Percentiles rank a stretch among this genome's conserved stretches.
These are phyloP conservation scores for Cronartium ribicola DNA, from an alignment of 1,284 basidiomycete genomes.

Conservation along the genomic window DNA sequence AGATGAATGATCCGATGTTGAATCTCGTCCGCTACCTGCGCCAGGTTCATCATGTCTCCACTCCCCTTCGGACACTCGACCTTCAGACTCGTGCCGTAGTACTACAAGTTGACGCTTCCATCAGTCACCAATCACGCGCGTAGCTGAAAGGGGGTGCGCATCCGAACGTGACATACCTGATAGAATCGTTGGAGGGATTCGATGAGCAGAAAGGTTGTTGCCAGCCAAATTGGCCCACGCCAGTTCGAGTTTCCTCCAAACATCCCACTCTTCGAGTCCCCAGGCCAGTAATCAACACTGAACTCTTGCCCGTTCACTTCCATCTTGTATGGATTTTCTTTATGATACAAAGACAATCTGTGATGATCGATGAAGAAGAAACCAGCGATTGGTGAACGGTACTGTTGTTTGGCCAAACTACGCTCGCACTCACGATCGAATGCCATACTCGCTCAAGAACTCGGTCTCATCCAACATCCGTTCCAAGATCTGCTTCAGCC, in stretches of 20 bases:
- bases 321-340: conserved; percentile 90
- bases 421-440: conserved; percentile 70
- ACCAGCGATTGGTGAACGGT: conserved; percentile 5
- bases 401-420: not conserved
- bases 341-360: conserved; percentile 80
- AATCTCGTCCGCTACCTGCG: conserved; percentile 88
- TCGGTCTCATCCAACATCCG: conserved; percentile 97
- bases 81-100: conserved; percentile 49
- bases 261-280: conserved; percentile 93
- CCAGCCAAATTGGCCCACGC: conserved; percentile 80
- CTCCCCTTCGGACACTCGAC: conserved; percentile 93
- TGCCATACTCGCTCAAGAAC: conserved; percentile 89
- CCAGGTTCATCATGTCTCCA: conserved; percentile 89
- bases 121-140: conserved; percentile 47
- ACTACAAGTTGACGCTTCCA: conserved; percentile 41
- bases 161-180: conserved; percentile 67
- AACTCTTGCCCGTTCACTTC: conserved; percentile 85
- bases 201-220: conserved; percentile 81
- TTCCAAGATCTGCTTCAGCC: conserved; percentile 78
- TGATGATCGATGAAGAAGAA: not conserved
- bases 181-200: conserved; percentile 94
- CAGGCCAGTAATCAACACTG: conserved; percentile 94
- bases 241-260: conserved; percentile 98
- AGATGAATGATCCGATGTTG: conserved; percentile 96
- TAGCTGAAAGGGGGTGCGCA: conserved; percentile 33